Evolutionary conservation across 2,329 filamentous ascomycete species (phyloP), one percentile per base, ranked within the genome.

Genomic region (Akanthomyces dipterigenus): DNA sequence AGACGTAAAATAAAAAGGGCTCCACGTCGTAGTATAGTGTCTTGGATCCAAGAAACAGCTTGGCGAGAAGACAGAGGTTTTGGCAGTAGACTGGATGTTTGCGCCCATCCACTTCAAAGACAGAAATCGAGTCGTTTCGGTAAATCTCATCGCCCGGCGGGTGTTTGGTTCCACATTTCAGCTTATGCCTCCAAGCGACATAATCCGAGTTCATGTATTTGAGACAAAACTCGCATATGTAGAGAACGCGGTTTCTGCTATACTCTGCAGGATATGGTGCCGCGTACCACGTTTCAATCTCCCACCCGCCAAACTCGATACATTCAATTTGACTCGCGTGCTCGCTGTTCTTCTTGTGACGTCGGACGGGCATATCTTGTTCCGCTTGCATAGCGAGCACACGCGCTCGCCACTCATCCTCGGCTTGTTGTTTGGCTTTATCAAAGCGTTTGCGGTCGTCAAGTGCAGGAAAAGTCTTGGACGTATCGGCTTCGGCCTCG

Each of bases 131-230:
- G 55, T 88, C 88, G 68, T 96, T 88, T 1, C 95, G 89, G 72
- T 99, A 99, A 55, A 99, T 98, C 72, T 99, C 95, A 70, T 99
- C 95, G 26, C 95, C 95, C 0, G 96, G 96, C 3, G 95, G 96
- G 70, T 98, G 93, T 73, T 98, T 98, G 40, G 92, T 92, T 6
- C 91, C 90, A 68, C 95, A 99, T 78, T 99, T 99, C 68, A 92
- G 84, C 77, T 98, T 98, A 76, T 99, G 95, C 58, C 95, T 86
- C 91, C 93, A 98, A 16, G 95, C 93, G 31, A 99, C 95, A 69
- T 96, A 98, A 72, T 97, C 93, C 20, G 95, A 98, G 74, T 96
- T 96, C 92, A 99, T 97, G 77, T 99, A 99, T 76, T 98, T 99
- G 63, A 99, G 81, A 72, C 95, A 99, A 74, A 98, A 99, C 74